Evolutionary conservation across 345 rosid species (phyloP), one percentile per base, ranked within the genome.

Genomic region (Garcia nutans): DNA sequence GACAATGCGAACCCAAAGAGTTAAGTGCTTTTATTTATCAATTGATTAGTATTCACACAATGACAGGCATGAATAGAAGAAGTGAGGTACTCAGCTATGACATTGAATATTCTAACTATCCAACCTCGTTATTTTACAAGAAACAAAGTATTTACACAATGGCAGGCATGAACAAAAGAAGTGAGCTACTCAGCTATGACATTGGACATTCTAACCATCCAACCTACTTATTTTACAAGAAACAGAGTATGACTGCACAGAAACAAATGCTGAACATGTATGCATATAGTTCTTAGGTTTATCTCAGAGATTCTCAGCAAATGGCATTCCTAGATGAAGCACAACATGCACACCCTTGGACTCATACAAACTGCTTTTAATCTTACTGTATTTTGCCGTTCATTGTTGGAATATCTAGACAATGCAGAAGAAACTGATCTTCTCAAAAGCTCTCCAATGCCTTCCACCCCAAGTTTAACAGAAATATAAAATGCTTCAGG

Each of bases 401-500:
- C 97, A n/a, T 88, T 90, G 77, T 92, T 96, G 77, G 92, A 88
- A 79, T 91, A 89, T 82, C 92, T 89, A 79, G 91, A 87, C 83
- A 96, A 85, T 82, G 92, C 86, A 78, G 88, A 83, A 64, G 93
- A 86, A 81, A 96, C 84, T 75, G 98, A 90, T 87, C 93, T 90
- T 84, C 98, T 89, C 82, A 93, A 79, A 79, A 96, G 90, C 87
- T 92, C 98, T 57, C 92, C 98, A 69, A 93, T 91, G 79, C 99
- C 98, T 84, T 93, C 96, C 68, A 93, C 85, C 63, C 99, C 99
- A 76, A 92, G 93, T 87, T 89, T 96, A 82, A 96, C 91, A 85
- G 99, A 87, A 78, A 93, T 92, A 86, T 86, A 90, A 86, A 89
- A 93, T 45, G 99, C 99, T 87, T 92, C 99, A 19, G 99, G 93